Evolutionary conservation across 1,139 yeast genomes (phyloP), one percentile per base, ranked within the genome.

Genomic region (Hansenula lynferdii): DNA sequence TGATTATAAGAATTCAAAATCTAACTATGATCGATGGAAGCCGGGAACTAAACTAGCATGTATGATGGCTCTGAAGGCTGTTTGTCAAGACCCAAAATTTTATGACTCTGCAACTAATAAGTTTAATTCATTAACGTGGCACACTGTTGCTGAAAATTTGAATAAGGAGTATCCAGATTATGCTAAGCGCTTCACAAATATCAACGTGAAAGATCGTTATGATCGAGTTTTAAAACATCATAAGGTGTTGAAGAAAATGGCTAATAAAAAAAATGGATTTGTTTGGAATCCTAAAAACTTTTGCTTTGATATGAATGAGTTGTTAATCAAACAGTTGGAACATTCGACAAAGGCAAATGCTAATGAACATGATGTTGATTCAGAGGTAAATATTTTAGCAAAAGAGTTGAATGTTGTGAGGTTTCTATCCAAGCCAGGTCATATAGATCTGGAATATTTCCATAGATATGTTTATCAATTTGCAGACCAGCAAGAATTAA

Each of bases 11-110:
- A 32, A 28, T 31, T 19, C 40, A 2, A 44, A 42, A 31, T 44
- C 55, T 8, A 51, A 51, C 31, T 51, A 51, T 29, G 55, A 51
- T 30, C 32, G 55, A 21, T 51, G 55, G 55, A 51, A 48, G 39
- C 53, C 55, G 2, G 51, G 54, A 16, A 50, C 50, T 7, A 51
- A 51, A 29, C 28, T 51, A 14, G 55, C 55, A 1, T 50, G 55
- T 34, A 49, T 51, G 48, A 51, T 51, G 45, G 45, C 47, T 6
- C 28, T 51, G 21, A 48, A 44, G 20, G 19, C 41, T 23, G 42
- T 48, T 2, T 34, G 48, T 3, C 24, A 38, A 2, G 49, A 47
- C 27, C 40, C 47, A 14, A 49, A 42, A 4, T 50, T 36, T 34
- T 51, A 41, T 21, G 50, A 51, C 22, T 29, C 37, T 3, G 14